Percentiles rank a stretch among this genome's conserved stretches.
Evolutionary conservation across 345 rosid species (phyloP).

Genomic region (Arabidopsis thaliana): TAIR10.1 NC_003071.7:10335501-10336000

Average conservation of each 20-base stretch:
- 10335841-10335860: constrained; percentile 74
- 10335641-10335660: constrained; percentile 66
- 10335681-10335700: constrained; percentile 27
- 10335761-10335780: constrained; percentile 59
- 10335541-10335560: constrained; percentile 14
- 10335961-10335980: constrained; percentile 83
- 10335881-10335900: constrained; percentile 52
- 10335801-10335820: constrained; percentile 58
- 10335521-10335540: neutral
- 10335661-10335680: constrained; percentile 71
- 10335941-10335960: constrained; percentile 34
- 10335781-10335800: constrained; percentile 62
- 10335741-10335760: constrained; percentile 9
- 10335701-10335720: neutral
- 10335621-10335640: constrained; percentile 52
- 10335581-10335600: constrained; percentile 73
- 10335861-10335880: constrained; percentile 79
- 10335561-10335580: constrained; percentile 67
- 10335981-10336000: constrained; percentile 52
- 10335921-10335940: neutral
- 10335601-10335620: constrained; percentile 72
- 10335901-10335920: constrained; percentile 3
- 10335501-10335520: constrained; percentile 5
- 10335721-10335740: neutral
- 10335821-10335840: constrained; percentile 88